phyloP scores from a whole-genome alignment of 164 flowering plant species.

The Nymphaea colorata region DNA sequence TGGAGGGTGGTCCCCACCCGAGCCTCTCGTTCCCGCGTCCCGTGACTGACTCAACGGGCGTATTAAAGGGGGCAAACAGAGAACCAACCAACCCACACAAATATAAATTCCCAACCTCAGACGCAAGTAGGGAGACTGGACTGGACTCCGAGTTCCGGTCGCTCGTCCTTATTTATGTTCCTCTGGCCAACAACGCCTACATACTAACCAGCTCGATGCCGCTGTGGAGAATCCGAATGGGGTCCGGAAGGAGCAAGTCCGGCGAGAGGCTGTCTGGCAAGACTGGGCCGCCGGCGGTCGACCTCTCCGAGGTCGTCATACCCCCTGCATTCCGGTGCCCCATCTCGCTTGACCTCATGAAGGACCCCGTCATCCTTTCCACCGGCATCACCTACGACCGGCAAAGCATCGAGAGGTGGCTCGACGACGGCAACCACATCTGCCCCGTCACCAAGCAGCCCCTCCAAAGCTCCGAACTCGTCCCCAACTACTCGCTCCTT shows the following conservation, averaged over 20 bases:
- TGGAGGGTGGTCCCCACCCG: too few relatives aligned
- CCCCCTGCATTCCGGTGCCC: constrained; percentile 74
- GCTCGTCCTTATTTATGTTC: too few relatives aligned
- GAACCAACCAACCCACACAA: too few relatives aligned
- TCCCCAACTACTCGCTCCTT: constrained; percentile 63
- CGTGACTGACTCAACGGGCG: too few relatives aligned
- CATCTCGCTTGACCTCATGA: constrained; percentile 77
- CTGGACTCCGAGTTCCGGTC: too few relatives aligned
- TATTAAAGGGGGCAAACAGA: too few relatives aligned
- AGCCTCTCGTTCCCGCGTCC: too few relatives aligned
- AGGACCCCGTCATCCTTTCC: constrained; percentile 75
- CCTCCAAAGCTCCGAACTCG: constrained; percentile 31
- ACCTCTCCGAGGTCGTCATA: constrained; percentile 23
- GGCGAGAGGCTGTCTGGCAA: constrained; percentile 8
- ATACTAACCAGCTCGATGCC: too few relatives aligned
- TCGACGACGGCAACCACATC: constrained; percentile 43
- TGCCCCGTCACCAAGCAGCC: constrained; percentile 65
- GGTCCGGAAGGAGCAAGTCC: background rate
- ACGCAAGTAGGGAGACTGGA: too few relatives aligned
- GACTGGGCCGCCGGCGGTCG: constrained; percentile 1
- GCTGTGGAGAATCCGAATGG: background rate
- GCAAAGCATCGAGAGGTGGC: constrained; percentile 71
- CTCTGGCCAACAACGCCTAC: too few relatives aligned
- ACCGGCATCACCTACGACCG: constrained; percentile 84
- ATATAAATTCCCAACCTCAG: too few relatives aligned